Base-by-base conservation (phyloP, 164 flowering plant species). In the Litsea cubeba region DNA sequence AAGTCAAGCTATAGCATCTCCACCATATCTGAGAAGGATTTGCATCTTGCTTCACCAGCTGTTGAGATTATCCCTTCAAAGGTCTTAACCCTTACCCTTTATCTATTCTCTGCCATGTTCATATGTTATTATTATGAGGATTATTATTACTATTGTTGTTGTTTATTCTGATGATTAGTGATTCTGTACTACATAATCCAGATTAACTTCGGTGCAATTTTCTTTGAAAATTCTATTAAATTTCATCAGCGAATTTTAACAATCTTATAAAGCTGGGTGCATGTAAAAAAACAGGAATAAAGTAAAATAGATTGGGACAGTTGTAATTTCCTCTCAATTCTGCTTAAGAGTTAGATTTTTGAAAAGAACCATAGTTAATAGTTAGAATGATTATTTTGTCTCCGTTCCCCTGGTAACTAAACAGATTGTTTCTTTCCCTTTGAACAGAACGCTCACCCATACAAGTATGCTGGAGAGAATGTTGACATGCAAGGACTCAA, bases 1-100 rank as follows among this genome's bases (percentile, higher is more conserved):
- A 81, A 84, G 64, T 90, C 84, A 68, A 85, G 80, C 75, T 88
- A 84, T 12, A 71, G 87, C 77, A 65, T 86, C 46, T 79, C 88
- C 51, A 50, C 83, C 25, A 46, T 84, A 62, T 83, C 91, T 0
- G 97, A 92, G 26, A 90, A 81, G 71, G 95, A 88, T 82, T 17
- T 76, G 67, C 83, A 85, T 72, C 80, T 87, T 6, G 80, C 91
- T 73, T 83, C 90, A 20, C 98, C 98, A 7, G 98, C 98, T n/a
- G 97, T 94, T 50, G 98, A 94, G 84, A 87, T 94, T 82, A 66
- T 90, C 51, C 97, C 98, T 57, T 92, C 97, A 76, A 94, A 90
- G 97, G 98, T 89, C 72, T 14, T 54, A 40, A 8, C 5, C 46
- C 46, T 40, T 40, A 40, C 11, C 46, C 46, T 40, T 40, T 40